Evolutionary conservation across 192 early-diverging fungal species (phyloP), one percentile per base, ranked within the genome.

Genomic region (Powellomyces hirtus): DNA sequence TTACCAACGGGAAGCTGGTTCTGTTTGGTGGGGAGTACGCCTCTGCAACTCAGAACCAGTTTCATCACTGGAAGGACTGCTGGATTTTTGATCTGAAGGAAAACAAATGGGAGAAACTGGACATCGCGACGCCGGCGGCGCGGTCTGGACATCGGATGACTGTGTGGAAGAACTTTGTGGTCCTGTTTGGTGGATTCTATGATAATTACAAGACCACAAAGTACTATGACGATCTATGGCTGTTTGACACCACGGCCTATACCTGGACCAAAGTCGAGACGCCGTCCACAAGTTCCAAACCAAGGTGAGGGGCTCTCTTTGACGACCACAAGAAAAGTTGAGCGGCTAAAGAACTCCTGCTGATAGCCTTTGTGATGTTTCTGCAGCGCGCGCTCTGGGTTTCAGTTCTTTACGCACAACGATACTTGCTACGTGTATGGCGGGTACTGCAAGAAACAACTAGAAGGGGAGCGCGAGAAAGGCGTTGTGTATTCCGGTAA

Each of bases 31-130:
- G 83, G 51, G 69, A 62, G 58, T 62, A 33, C 36, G 52, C 64
- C 35, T 56, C 64, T n/a, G 31, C 64, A 2, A 35, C 64, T 16
- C 64, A 66, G 35, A 55, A 29, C 18, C 64, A 66, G 34, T 66
- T 66, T 24, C 64, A 66, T 66, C 64, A 66, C 64, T 66, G 51
- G 51, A 66, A 66, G 62, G 90, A 91, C 62, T 89, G 89, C 55
- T 91, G 90, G 90, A 75, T 72, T 14, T 73, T 91, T 56, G 87
- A 90, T 68, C 71, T 88, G 55, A 88, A 88, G 38, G 84, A 83
- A 20, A 83, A 78, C 36, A 66, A 66, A 6, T 91, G 90, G 90
- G 88, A 88, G 58, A 84, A 86, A 69, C 71, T 91, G 7, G 88
- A 90, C 33, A 67, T 86, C 13, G 72, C 67, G 13, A 69, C 65